Percentiles rank a stretch among this genome's conserved stretches.
phyloP scores from a whole-genome alignment of 2,329 filamentous ascomycete species.

The Colletotrichum sp. region DNA sequence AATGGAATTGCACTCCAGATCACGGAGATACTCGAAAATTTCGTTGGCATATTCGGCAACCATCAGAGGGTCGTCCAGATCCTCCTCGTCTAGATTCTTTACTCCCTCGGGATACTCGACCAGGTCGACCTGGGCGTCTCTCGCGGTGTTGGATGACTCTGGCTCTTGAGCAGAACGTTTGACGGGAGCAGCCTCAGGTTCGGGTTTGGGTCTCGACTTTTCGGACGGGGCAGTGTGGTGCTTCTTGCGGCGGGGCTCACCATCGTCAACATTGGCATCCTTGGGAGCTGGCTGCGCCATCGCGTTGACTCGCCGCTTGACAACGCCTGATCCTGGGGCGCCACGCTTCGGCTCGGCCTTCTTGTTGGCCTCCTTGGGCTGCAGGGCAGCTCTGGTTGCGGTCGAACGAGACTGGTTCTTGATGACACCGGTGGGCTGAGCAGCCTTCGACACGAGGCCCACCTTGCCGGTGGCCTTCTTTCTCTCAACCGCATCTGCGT shows the following conservation, averaged over 20 bases:
- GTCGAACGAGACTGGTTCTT: slow-evolving; percentile 65
- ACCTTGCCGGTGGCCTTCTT: slow-evolving; percentile 77
- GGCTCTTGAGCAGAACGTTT: slow-evolving; percentile 13
- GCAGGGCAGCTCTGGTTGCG: slow-evolving; percentile 67
- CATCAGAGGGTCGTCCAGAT: slow-evolving; percentile 94
- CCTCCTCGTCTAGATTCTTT: slow-evolving; percentile 81
- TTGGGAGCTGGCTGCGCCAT: slow-evolving; percentile 59
- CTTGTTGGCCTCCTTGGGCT: slow-evolving; percentile 74
- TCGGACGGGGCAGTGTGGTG: slow-evolving; percentile 58
- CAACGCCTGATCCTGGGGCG: slow-evolving; percentile 72
- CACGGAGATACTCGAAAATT: slow-evolving; percentile 94
- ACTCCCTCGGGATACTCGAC: slow-evolving; percentile 37
- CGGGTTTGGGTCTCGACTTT: slow-evolving; percentile 35
- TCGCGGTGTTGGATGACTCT: slow-evolving; percentile 26
- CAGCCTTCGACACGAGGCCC: slow-evolving; percentile 79
- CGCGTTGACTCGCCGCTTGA: slow-evolving; percentile 72
- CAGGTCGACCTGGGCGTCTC: neutral
- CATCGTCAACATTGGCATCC: slow-evolving; percentile 66
- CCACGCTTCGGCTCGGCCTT: slow-evolving; percentile 67
- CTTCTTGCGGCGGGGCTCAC: slow-evolving; percentile 74
- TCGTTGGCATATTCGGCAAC: slow-evolving; percentile 96
- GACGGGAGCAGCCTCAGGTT: slow-evolving; percentile 53
- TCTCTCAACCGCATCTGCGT: slow-evolving; percentile 71
- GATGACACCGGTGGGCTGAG: slow-evolving; percentile 81
- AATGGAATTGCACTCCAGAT: slow-evolving; percentile 79